Conservation (phyloP, 495 filamentous ascomycete species). For the Tuber melanosporum region DNA sequence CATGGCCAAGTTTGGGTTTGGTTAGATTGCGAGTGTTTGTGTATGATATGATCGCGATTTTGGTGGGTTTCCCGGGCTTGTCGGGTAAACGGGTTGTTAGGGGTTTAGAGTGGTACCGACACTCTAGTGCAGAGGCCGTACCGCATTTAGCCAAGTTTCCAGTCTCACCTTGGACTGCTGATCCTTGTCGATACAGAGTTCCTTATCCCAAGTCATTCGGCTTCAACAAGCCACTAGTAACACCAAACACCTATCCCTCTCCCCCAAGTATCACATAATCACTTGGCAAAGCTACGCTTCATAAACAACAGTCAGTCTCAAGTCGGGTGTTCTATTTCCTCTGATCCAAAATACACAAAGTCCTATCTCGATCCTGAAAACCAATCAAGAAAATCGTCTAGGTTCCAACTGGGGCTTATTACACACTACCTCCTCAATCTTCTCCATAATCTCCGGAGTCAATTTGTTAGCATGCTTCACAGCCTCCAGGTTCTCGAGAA, state of each 20-base stretch:
- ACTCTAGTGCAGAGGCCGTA: neutral
- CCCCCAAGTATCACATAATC: neutral
- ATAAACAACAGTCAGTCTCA: neutral
- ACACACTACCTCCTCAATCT: slow-evolving; percentile 60
- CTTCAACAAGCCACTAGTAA: neutral
- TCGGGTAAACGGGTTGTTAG: neutral
- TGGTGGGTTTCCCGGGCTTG: neutral
- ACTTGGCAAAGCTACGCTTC: neutral
- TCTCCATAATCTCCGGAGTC: slow-evolving; percentile 59
- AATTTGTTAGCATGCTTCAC: slow-evolving; percentile 56
- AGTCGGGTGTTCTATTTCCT: neutral
- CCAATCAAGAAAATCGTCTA: slow-evolving; percentile 32
- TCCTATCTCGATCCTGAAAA: neutral
- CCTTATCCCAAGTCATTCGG: neutral
- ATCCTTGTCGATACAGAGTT: neutral
- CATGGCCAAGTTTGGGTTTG: too few species aligned
- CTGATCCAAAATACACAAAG: neutral
- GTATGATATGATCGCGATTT: neutral
- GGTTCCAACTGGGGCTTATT: slow-evolving; percentile 54
- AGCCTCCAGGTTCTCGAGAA: slow-evolving; percentile 63
- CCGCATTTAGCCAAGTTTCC: neutral
- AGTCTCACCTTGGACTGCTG: neutral
- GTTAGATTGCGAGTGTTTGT: neutral
- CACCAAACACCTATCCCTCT: neutral
- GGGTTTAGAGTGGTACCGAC: neutral